Conservation (phyloP, 345 rosid genomes). For the Bruguiera sexangula region DNA sequence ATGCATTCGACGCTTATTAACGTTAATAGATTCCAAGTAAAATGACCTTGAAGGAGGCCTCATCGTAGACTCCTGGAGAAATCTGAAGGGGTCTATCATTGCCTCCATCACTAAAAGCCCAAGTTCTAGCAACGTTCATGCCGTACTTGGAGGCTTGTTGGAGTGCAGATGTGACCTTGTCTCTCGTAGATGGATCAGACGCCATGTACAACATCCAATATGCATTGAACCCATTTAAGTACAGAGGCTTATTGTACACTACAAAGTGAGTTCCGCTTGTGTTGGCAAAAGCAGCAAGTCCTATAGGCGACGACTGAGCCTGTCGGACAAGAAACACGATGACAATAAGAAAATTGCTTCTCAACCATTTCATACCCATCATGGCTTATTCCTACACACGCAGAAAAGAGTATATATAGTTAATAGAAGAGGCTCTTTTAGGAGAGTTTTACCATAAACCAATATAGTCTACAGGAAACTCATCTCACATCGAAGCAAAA, state of each 20-base stretch:
- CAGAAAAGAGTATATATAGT: no score
- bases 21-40: no score
- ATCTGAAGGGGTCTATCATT: slow-evolving; percentile 49
- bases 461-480: no score
- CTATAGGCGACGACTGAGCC: no score
- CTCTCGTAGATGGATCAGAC: slow-evolving; percentile 47
- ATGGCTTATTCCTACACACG: neutral
- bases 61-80: slow-evolving; percentile 65
- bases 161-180: slow-evolving; percentile 48
- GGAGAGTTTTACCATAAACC: no score
- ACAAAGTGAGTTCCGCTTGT: slow-evolving; percentile 47
- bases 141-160: slow-evolving; percentile 54
- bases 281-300: slow-evolving; percentile 24
- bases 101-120: slow-evolving; percentile 78
- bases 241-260: slow-evolving; percentile 38
- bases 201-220: slow-evolving; percentile 76
- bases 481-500: no score
- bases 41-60: slow-evolving; percentile 60
- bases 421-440: no score
- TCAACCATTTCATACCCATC: slow-evolving; percentile 30
- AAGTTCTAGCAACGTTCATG: slow-evolving; percentile 68
- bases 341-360: neutral
- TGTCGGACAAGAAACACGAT: neutral
- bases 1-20: no score
- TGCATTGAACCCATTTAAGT: slow-evolving; percentile 77